Evolutionary conservation across 257 asterid species (phyloP).

Genomic region (Forsythia viridissima): DNA sequence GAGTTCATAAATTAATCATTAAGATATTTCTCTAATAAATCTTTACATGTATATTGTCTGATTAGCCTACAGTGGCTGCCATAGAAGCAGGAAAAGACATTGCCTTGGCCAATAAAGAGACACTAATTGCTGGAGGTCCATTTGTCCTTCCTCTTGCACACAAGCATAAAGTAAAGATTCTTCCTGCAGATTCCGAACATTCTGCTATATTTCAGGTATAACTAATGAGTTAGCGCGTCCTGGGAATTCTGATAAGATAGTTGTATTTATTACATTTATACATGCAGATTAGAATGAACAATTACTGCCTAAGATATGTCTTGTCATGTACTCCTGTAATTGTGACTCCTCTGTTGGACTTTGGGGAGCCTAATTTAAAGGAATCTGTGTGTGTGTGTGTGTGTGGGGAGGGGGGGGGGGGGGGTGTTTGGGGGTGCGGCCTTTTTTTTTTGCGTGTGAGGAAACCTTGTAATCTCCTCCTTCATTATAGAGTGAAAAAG

Average conservation of each 20-base stretch:
- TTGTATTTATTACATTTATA: too few relatives aligned
- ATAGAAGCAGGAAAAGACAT: slow-evolving; percentile 98
- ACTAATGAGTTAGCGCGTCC: not conserved
- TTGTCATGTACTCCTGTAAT: too few relatives aligned
- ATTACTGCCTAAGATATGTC: too few relatives aligned
- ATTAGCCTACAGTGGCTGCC: slow-evolving; percentile 96
- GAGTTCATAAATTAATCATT: not conserved
- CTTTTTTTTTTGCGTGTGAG: too few relatives aligned
- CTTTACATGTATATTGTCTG: slow-evolving; percentile 1
- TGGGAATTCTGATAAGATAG: too few relatives aligned
- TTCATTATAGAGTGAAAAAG: too few relatives aligned
- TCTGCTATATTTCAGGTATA: slow-evolving; percentile 97
- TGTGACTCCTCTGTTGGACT: too few relatives aligned
- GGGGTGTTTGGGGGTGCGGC: too few relatives aligned
- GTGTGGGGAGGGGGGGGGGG: too few relatives aligned
- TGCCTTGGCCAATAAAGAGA: slow-evolving; percentile 97
- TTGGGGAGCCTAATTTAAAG: too few relatives aligned
- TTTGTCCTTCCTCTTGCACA: slow-evolving; percentile 97
- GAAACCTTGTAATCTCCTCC: too few relatives aligned
- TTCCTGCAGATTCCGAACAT: slow-evolving; percentile 99
- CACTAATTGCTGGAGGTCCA: slow-evolving; percentile 96
- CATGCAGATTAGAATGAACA: not conserved
- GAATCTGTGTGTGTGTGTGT: too few relatives aligned
- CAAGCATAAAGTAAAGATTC: slow-evolving; percentile 94
- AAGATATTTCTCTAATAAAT: not conserved